Conservation (phyloP, 257 asterid genomes). For the Euphrasia confusa region DNA sequence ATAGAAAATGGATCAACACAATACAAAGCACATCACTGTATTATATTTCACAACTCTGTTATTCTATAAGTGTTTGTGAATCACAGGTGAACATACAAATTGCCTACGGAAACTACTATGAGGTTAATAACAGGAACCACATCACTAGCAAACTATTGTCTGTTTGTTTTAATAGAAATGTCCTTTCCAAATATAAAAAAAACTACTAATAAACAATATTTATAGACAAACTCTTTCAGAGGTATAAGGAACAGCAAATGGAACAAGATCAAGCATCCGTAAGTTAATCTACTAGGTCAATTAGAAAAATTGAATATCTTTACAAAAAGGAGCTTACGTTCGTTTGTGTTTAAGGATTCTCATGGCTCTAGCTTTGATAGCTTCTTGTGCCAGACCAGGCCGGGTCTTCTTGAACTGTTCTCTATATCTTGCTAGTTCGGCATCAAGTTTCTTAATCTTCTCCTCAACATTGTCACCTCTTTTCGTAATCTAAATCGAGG, state of each 20-base stretch:
- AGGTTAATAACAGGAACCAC: too few species aligned
- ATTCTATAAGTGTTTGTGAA: neutral
- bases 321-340: conserved; percentile 42
- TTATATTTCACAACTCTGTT: too few species aligned
- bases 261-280: neutral
- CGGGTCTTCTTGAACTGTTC: conserved; percentile 87
- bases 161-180: neutral
- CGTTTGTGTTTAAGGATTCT: conserved; percentile 74
- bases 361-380: conserved; percentile 87
- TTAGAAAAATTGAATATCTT: neutral
- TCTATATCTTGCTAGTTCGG: conserved; percentile 63
- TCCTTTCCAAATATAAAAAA: neutral
- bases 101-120: too few species aligned
- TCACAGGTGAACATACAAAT: neutral
- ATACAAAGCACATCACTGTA: neutral
- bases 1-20: neutral
- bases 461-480: conserved; percentile 84
- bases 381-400: conserved; percentile 97
- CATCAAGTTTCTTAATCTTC: conserved; percentile 79
- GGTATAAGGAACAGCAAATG: neutral
- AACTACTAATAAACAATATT: too few species aligned
- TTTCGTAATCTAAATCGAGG: conserved; percentile 49
- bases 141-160: neutral
- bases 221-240: neutral
- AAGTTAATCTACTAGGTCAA: neutral